These are phyloP conservation scores for Trametes coccinea DNA, from an alignment of 768 basidiomycete genomes.

Conservation along the genomic window DNA sequence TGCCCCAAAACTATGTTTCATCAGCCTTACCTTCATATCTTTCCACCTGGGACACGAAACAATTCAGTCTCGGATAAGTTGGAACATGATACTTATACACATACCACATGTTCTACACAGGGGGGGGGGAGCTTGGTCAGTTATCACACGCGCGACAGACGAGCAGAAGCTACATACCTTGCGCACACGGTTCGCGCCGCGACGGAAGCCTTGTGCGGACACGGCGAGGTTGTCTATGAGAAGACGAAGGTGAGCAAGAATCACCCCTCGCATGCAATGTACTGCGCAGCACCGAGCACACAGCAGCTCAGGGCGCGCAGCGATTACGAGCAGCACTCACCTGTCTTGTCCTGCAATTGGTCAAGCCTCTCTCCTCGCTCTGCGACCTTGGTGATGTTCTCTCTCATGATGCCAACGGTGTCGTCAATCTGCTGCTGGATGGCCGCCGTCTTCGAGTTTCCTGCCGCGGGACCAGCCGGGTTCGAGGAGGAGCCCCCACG, in stretches of 20 bases:
- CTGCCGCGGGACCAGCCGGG: conserved; percentile 45
- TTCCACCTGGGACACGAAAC: conserved; percentile 70
- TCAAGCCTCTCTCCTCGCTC: conserved; percentile 95
- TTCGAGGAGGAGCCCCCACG: conserved; percentile 70
- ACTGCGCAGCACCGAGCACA: not conserved
- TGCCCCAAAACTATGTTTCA: not conserved
- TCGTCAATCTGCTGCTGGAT: conserved; percentile 98
- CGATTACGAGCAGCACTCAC: conserved; percentile 47
- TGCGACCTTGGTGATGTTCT: conserved; percentile 95
- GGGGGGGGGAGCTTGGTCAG: not conserved
- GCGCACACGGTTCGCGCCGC: conserved; percentile 95
- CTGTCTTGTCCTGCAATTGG: conserved; percentile 96
- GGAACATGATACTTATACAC: not conserved
- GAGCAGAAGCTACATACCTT: conserved; percentile 60
- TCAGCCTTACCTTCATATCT: conserved; percentile 81
- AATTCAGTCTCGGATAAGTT: not conserved
- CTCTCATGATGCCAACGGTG: conserved; percentile 96
- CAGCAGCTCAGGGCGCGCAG: not conserved
- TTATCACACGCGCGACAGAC: not conserved
- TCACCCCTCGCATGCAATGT: conserved; percentile 2
- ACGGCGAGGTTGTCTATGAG: conserved; percentile 88
- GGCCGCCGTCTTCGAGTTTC: conserved; percentile 85
- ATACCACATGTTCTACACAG: conserved; percentile 85
- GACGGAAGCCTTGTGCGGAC: conserved; percentile 97
- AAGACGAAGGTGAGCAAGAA: not conserved